Base-by-base conservation (phyloP, 2,329 filamentous ascomycete genomes). In the Phialophora verrucosa region DNA sequence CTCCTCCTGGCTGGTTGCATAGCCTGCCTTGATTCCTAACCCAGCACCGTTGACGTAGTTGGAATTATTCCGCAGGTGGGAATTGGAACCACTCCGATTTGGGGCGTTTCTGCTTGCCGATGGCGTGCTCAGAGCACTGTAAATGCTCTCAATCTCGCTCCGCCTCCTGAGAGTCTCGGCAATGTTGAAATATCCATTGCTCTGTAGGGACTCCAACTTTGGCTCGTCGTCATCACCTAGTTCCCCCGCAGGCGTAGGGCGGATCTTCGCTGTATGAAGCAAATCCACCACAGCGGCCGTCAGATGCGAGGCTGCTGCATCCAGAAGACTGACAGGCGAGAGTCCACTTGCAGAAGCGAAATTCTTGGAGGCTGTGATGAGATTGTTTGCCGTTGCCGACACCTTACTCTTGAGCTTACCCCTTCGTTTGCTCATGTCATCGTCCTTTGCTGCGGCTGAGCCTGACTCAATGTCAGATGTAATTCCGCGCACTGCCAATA, bases 311-410 rank as follows among this genome's bases (percentile, higher is more conserved):
- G 94, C 93, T 1, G 95, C 94, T 3, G 94, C 95, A 77, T 99
- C 95, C 25, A 99, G 83, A 2, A 99, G 81, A 5, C 92, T 96
- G n/a, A 99, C 90, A 0, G 95, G 95, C 1, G 92, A 94, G 35
- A 99, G 86, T 32, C 95, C 95, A 23, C 87, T 88, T 0, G 92
- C 89, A 11, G 87, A 85, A 38, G 91, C 90, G 77, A 95, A 97
- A 75, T 97, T 97, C 81, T 96, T 97, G 38, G 92, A 90, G 1
- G 94, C 92, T 2, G 94, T 98, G 74, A 98, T 97, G 65, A 99
- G 83, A 75, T 94, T 95, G 82, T 98, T 98, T 57, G 95, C 93
- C 1, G 94, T 96, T 2, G 90, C 90, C n/a, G 93, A 96, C 2
- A 98, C 90, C 65, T 90, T 90, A 58, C 87, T 85, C 78, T 92